These are phyloP conservation scores for Trichophyton mentagrophytes DNA, from an alignment of 2,329 filamentous ascomycete genomes.

Conservation along the genomic window DNA sequence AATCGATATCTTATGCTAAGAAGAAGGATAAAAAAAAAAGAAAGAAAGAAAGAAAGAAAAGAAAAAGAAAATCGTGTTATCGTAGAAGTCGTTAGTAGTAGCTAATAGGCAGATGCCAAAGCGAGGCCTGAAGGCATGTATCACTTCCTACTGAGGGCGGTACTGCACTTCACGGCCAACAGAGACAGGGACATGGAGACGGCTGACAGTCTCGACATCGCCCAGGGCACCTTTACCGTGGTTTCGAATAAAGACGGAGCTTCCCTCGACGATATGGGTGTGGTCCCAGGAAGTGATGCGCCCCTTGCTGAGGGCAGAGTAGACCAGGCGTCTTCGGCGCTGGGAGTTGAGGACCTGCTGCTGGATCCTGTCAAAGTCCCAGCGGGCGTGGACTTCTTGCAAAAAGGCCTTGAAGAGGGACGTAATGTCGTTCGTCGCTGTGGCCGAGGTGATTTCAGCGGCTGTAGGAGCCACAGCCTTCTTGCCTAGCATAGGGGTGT, in stretches of 20 bases:
- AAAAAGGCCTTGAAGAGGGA: constrained; percentile 53
- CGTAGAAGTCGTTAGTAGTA: not conserved
- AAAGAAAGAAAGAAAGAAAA: not conserved
- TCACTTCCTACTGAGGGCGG: not conserved
- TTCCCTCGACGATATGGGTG: constrained; percentile 46
- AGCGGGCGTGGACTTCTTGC: constrained; percentile 58
- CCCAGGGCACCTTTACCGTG: constrained; percentile 31
- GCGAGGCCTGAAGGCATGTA: not conserved
- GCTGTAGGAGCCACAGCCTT: constrained; percentile 21
- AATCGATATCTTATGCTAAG: too few species aligned
- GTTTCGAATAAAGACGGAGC: constrained; percentile 61
- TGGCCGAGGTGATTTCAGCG: constrained; percentile 23
- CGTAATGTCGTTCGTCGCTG: constrained; percentile 33
- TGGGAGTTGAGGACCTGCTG: constrained; percentile 62
- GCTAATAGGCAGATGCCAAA: not conserved
- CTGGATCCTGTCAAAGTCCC: constrained; percentile 71
- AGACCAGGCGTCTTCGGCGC: constrained; percentile 64
- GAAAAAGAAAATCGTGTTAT: not conserved
- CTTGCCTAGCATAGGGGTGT: constrained; percentile 29
- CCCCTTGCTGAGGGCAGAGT: constrained; percentile 65
- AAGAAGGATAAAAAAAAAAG: not conserved
- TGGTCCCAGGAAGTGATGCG: constrained; percentile 75
- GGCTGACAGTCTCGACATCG: constrained; percentile 30
- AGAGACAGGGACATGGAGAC: constrained; percentile 24
- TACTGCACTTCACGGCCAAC: constrained; percentile 9